Evolutionary conservation across 2,329 filamentous ascomycete species (phyloP), one percentile per base, ranked within the genome.

Genomic region (Fusarium equiseti): DNA sequence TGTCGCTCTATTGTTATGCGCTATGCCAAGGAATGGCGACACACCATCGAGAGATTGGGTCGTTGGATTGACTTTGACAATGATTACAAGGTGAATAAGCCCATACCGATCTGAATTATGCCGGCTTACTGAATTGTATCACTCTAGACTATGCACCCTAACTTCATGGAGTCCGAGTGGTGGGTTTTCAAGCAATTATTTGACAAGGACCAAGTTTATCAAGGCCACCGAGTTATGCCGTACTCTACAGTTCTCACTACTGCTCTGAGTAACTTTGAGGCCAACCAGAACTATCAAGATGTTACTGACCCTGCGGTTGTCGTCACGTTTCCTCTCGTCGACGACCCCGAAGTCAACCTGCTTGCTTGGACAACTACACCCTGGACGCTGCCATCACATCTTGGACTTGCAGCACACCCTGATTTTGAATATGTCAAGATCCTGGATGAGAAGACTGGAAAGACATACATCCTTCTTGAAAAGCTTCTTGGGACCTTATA

Each of bases 11-110:
- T 98, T 79, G 95, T 98, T 73, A 97, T 98, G 93, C 89, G 92
- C 76, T 98, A 92, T 79, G 90, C 94, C 13, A 81, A 86, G 18
- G 95, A 98, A 80, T 98, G 95, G 95, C 89, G 94, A 76, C 84
- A 90, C 69, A 97, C 94, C 27, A 92, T 98, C 75, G 94, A 97
- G 77, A 87, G 95, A 67, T 83, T 98, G 43, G 95, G 95, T 60
- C 91, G 95, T 62, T 98, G 95, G 95, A 96, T 98, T 76, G 95
- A 98, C 81, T 98, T 98, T 75, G 95, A 98, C 81, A 96, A 97
- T 75, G 94, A 98, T 80, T 98, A 97, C 85, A 97, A 97, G 89
- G 90, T 90, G 68, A 29, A 48, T 51, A 58, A 18, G 24, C 29
- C 26, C 15, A 32, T 18, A 31, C 31, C 20, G 15, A 45, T 13